Evolutionary conservation across 2,329 filamentous ascomycete genomes (phyloP).

Genomic region (Botrytis pseudocinerea): DNA sequence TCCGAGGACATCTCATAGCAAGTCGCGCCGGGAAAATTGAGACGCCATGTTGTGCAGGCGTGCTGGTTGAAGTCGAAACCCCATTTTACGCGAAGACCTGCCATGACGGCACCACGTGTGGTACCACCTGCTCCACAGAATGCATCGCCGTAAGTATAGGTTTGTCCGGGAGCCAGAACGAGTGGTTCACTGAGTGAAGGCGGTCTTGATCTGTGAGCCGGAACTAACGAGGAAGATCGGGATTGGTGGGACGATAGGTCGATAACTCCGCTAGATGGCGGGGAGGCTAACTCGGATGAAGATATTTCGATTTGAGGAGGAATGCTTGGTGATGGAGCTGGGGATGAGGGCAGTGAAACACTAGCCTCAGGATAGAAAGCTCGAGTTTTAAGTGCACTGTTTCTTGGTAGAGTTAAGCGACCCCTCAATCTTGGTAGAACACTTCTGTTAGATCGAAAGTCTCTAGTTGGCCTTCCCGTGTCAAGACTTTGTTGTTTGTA

Average conservation of each 20-base stretch:
- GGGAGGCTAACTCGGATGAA: constrained; percentile 28
- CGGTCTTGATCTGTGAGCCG: constrained; percentile 22
- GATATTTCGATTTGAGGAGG: constrained; percentile 24
- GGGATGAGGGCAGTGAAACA: background rate
- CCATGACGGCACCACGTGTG: constrained; percentile 60
- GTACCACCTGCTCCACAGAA: constrained; percentile 75
- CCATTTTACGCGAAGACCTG: constrained; percentile 60
- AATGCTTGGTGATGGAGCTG: constrained; percentile 13
- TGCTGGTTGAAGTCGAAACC: constrained; percentile 60
- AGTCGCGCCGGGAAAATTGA: constrained; percentile 41
- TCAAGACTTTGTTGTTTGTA: background rate
- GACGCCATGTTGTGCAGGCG: constrained; percentile 33
- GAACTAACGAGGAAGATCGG: background rate
- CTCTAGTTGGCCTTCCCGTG: background rate
- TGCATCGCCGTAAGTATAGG: constrained; percentile 68
- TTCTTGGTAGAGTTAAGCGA: background rate
- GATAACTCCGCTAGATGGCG: constrained; percentile 34
- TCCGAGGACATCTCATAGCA: constrained; percentile 52
- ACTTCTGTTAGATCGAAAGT: background rate
- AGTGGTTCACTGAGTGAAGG: constrained; percentile 24
- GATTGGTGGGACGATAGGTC: background rate
- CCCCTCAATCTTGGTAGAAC: background rate
- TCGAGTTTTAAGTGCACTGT: background rate
- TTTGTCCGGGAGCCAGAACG: constrained; percentile 42
- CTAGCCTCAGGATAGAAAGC: background rate